Evolutionary conservation across 148 eudicot genomes (phyloP).

Genomic region (Amaranthus palmeri): DNA sequence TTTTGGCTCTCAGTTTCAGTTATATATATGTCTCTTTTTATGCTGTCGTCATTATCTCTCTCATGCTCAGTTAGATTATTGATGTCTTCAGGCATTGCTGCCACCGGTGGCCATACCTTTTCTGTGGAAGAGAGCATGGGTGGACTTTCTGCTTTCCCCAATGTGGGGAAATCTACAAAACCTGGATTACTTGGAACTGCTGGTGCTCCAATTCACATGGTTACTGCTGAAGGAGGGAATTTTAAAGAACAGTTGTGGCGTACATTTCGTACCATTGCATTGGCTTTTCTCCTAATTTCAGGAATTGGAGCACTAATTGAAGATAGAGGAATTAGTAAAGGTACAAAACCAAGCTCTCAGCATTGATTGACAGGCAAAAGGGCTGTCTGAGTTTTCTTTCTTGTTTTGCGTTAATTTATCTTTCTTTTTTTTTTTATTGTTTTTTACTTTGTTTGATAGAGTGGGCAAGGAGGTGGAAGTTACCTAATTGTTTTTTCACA

Average conservation of each 20-base stretch:
- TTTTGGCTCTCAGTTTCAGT: background rate
- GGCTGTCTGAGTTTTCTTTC: background rate
- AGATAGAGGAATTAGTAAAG: constrained; percentile 98
- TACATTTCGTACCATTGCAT: constrained; percentile 75
- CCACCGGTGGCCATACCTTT: constrained; percentile 26
- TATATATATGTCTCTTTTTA: background rate
- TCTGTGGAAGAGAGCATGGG: constrained; percentile 54
- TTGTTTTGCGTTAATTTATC: background rate
- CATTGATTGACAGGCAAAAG: background rate
- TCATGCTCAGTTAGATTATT: background rate
- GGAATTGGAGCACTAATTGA: constrained; percentile 93
- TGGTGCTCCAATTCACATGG: constrained; percentile 89
- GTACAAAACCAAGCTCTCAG: constrained; percentile 27
- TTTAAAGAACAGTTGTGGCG: constrained; percentile 98
- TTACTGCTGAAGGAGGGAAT: constrained; percentile 78
- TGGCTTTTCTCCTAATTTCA: constrained; percentile 81
- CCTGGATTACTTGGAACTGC: constrained; percentile 87
- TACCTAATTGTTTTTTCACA: background rate
- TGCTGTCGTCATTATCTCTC: too few relatives aligned
- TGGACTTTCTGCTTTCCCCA: constrained; percentile 66
- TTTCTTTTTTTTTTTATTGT: background rate
- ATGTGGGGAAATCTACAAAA: constrained; percentile 65
- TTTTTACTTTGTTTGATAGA: background rate
- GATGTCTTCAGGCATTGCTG: constrained; percentile 42
- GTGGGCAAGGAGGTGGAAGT: too few relatives aligned